A percentile compares a stretch with the other conserved stretches of the same genome.
Conservation (phyloP, 2,329 filamentous ascomycete species). For the Trichoderma sp. region DNA sequence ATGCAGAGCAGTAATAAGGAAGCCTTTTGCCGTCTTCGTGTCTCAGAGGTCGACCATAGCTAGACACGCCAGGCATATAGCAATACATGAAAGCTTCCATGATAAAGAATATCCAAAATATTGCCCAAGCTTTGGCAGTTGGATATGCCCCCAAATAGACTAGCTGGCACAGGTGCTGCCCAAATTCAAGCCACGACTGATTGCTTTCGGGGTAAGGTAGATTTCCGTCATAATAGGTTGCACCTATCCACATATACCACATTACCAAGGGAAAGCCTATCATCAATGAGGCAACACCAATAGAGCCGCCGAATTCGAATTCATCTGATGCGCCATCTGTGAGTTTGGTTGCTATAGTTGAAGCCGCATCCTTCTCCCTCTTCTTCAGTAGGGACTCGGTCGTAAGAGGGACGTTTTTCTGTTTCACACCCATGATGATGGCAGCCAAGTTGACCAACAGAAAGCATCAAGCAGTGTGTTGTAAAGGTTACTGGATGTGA, state of each 20-base stretch:
- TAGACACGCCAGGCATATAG: conserved; percentile 80
- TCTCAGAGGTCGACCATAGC: conserved; percentile 82
- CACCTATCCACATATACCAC: conserved; percentile 99
- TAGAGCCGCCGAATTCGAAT: conserved; percentile 84
- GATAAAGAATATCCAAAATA: conserved; percentile 93
- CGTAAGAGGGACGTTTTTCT: background rate
- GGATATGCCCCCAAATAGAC: conserved; percentile 86
- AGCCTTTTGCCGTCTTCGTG: conserved; percentile 84
- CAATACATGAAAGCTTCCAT: conserved; percentile 84
- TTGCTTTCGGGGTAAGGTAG: conserved; percentile 67
- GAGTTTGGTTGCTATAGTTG: background rate
- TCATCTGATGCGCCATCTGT: conserved; percentile 47
- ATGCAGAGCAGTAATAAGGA: conserved; percentile 90
- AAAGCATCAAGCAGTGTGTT: background rate
- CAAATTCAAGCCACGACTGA: conserved; percentile 71
- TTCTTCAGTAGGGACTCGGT: background rate
- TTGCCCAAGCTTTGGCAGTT: conserved; percentile 77
- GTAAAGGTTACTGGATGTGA: background rate
- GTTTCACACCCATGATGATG: background rate
- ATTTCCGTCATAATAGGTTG: conserved; percentile 86
- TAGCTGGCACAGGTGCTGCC: conserved; percentile 67
- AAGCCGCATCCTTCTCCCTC: background rate
- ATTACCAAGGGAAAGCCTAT: conserved; percentile 89
- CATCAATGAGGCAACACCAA: conserved; percentile 85
- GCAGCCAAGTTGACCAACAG: background rate